Evolutionary conservation across 257 asterid species (phyloP).

Genomic region (Capsicum baccatum): DNA sequence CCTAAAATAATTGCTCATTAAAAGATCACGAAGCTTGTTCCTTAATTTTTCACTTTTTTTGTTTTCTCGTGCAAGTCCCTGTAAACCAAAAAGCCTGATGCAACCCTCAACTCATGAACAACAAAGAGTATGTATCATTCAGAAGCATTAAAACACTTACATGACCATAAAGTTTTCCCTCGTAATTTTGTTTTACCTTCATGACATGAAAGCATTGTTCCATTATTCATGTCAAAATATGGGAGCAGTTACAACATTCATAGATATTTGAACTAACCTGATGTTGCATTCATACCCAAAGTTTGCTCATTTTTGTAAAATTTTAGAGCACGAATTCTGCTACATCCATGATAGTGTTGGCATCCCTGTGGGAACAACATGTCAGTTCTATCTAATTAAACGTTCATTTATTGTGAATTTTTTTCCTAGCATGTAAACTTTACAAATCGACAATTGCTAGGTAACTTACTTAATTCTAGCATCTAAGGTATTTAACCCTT

Average conservation of each 20-base stretch:
- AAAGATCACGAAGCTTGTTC: constrained; percentile 99
- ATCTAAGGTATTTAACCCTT: not conserved
- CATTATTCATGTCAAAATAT: constrained; percentile 41
- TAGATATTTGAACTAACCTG: constrained; percentile 70
- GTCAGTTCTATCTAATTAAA: constrained; percentile 1
- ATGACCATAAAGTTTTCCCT: constrained; percentile 47
- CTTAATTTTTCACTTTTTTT: constrained; percentile 96
- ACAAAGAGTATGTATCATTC: constrained; percentile 47
- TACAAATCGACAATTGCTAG: not conserved
- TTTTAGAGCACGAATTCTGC: constrained; percentile 97
- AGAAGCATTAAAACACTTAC: constrained; percentile 43
- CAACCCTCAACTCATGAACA: constrained; percentile 50
- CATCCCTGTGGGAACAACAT: constrained; percentile 64
- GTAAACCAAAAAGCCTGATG: constrained; percentile 54
- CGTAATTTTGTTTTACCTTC: constrained; percentile 43
- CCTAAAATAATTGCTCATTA: constrained; percentile 40
- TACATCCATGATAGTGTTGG: constrained; percentile 84
- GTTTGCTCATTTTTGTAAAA: constrained; percentile 99
- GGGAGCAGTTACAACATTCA: constrained; percentile 42
- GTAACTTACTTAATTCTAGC: not conserved
- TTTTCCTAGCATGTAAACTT: not conserved
- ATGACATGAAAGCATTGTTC: constrained; percentile 42
- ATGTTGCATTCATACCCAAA: constrained; percentile 99
- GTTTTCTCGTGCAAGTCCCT: constrained; percentile 95
- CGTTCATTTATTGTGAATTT: not conserved